These are phyloP conservation scores for Hypoxylon perforatum DNA, from an alignment of 495 filamentous ascomycete genomes.

Conservation along the genomic window DNA sequence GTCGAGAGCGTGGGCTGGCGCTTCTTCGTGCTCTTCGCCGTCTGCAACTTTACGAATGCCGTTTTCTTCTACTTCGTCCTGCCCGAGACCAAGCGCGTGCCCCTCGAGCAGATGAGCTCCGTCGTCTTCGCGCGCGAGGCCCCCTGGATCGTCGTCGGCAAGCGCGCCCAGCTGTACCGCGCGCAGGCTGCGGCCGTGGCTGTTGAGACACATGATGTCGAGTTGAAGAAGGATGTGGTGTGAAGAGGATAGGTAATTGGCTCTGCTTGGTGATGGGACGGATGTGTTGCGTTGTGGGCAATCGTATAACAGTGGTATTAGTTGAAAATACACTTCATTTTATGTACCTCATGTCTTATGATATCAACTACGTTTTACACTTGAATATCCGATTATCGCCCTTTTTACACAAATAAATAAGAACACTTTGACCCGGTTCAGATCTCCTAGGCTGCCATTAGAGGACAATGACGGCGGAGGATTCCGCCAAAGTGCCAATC, in stretches of 20 bases:
- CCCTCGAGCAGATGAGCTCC: slow-evolving; percentile 75
- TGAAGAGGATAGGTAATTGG: not conserved
- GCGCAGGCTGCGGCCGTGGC: slow-evolving; percentile 26
- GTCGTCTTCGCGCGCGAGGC: slow-evolving; percentile 72
- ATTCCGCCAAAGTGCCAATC: too few relatives aligned
- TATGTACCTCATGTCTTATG: too few relatives aligned
- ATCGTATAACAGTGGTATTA: not conserved
- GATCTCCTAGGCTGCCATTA: too few relatives aligned
- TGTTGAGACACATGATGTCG: slow-evolving; percentile 18
- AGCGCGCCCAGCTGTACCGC: slow-evolving; percentile 1
- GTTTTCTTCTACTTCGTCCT: slow-evolving; percentile 73
- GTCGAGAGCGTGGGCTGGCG: slow-evolving; percentile 62
- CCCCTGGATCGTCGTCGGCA: slow-evolving; percentile 70
- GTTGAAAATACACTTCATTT: too few relatives aligned
- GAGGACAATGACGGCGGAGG: too few relatives aligned
- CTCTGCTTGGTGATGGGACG: not conserved
- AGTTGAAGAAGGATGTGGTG: slow-evolving; percentile 33
- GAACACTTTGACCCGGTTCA: too few relatives aligned
- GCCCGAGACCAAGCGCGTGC: slow-evolving; percentile 72
- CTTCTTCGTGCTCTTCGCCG: slow-evolving; percentile 69
- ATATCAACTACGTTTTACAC: too few relatives aligned
- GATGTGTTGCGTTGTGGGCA: not conserved
- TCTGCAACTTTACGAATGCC: slow-evolving; percentile 68
- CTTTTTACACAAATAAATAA: too few relatives aligned
- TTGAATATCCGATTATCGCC: too few relatives aligned